Conservation (phyloP, 2,329 filamentous ascomycete genomes). For the Neonectria ditissima region DNA sequence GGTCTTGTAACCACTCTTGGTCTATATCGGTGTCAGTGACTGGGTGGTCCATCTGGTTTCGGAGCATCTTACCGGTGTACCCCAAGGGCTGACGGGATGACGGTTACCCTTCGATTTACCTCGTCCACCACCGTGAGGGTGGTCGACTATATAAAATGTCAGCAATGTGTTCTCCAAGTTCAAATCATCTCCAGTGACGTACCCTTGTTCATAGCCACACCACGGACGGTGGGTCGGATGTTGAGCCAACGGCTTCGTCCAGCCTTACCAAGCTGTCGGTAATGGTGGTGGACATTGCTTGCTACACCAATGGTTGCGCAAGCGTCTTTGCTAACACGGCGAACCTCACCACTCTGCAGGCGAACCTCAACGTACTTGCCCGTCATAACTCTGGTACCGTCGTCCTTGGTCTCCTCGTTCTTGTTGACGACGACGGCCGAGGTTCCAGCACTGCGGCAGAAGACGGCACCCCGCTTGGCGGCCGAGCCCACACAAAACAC, state of each 20-base stretch:
- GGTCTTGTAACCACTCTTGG: conserved; percentile 93
- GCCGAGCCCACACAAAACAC: conserved; percentile 90
- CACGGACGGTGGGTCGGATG: conserved; percentile 93
- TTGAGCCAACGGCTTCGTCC: conserved; percentile 94
- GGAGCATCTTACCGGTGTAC: conserved; percentile 80
- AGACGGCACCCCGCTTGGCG: conserved; percentile 80
- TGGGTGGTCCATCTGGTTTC: background rate
- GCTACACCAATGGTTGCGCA: conserved; percentile 95
- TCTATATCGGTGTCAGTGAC: conserved; percentile 53
- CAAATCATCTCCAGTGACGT: conserved; percentile 47
- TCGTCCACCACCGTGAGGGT: conserved; percentile 98
- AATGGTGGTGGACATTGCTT: conserved; percentile 93
- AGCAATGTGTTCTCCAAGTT: conserved; percentile 21
- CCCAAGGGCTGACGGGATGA: conserved; percentile 96
- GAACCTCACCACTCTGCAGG: conserved; percentile 91
- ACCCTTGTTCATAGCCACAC: conserved; percentile 98
- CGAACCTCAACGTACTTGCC: conserved; percentile 85
- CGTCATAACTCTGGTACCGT: conserved; percentile 71
- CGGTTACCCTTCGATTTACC: conserved; percentile 99
- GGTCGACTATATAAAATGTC: conserved; percentile 71
- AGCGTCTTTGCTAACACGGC: conserved; percentile 89
- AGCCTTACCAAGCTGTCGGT: conserved; percentile 92
- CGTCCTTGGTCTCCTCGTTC: conserved; percentile 77
- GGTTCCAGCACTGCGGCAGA: conserved; percentile 95
- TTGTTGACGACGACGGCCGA: conserved; percentile 91